Evolutionary conservation across 2,329 filamentous ascomycete species (phyloP).

Genomic region (Cercospora sp.): DNA sequence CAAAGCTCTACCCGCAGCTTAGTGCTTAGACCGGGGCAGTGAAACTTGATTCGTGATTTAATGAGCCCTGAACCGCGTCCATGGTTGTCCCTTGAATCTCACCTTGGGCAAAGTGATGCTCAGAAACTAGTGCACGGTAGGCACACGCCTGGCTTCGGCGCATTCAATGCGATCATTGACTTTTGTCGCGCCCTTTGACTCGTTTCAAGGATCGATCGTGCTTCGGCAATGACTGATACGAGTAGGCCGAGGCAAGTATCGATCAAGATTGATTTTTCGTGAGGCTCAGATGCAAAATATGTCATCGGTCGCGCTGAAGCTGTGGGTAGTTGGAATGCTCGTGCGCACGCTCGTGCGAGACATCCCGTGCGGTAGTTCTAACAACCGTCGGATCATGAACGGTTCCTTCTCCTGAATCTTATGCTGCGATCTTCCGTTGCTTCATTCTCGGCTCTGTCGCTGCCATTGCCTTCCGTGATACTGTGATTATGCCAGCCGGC

Average conservation of each 20-base stretch:
- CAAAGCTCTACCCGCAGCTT: not conserved
- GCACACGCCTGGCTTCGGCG: not conserved
- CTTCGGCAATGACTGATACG: not conserved
- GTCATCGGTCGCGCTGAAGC: conserved; percentile 3
- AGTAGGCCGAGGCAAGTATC: not conserved
- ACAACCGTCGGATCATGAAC: not conserved
- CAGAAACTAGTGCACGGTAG: not conserved
- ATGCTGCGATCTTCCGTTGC: not conserved
- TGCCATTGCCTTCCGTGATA: not conserved
- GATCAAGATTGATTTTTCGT: not conserved
- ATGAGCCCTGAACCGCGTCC: not conserved
- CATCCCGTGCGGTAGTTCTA: not conserved
- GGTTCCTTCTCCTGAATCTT: not conserved
- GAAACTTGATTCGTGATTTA: not conserved
- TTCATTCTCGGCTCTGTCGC: not conserved
- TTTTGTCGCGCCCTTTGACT: not conserved
- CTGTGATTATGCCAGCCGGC: not conserved
- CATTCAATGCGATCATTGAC: not conserved
- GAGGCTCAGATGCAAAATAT: not conserved
- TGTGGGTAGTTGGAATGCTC: not conserved
- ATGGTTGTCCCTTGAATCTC: conserved; percentile 2
- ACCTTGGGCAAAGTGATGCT: not conserved
- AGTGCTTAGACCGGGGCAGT: conserved; percentile 2
- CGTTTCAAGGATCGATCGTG: not conserved
- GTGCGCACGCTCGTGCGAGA: not conserved